These are phyloP conservation scores for Leishmania gerbilli DNA, from an alignment of 208 protist genomes.

Conservation along the genomic window DNA sequence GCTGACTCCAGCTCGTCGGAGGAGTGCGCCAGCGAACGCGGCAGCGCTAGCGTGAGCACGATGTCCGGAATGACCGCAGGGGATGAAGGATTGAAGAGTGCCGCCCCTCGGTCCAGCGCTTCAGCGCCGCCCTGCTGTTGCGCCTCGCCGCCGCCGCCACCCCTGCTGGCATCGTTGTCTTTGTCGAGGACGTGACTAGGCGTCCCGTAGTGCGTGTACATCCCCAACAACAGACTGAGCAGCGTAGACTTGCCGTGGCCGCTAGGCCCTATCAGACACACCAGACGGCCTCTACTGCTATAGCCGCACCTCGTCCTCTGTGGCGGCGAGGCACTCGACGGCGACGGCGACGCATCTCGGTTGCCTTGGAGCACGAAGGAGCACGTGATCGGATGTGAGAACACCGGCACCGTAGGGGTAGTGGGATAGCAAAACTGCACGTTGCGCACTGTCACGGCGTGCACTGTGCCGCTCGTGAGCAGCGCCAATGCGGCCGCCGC, in stretches of 20 bases:
- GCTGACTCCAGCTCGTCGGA: not conserved
- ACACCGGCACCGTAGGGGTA: slow-evolving; percentile 65
- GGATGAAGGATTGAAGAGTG: slow-evolving; percentile 2
- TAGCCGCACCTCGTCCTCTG: not conserved
- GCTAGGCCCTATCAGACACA: slow-evolving; percentile 63
- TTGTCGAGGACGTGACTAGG: not conserved
- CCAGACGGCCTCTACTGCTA: slow-evolving; percentile 42
- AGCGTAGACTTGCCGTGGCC: slow-evolving; percentile 82
- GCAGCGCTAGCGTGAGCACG: slow-evolving; percentile 23
- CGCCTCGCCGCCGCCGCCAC: not conserved
- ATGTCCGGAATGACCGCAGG: slow-evolving; percentile 3
- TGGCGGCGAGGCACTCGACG: slow-evolving; percentile 12
- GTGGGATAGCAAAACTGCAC: slow-evolving; percentile 73
- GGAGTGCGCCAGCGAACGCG: not conserved
- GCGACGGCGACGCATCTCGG: not conserved
- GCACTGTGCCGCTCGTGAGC: slow-evolving; percentile 23
- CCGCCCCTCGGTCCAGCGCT: not conserved
- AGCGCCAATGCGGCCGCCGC: slow-evolving; percentile 16
- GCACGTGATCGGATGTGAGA: slow-evolving; percentile 27
- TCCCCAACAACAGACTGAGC: slow-evolving; percentile 62
- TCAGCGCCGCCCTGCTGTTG: slow-evolving; percentile 1
- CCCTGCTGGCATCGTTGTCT: not conserved
- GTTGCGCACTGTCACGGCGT: slow-evolving; percentile 25
- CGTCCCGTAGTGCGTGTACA: slow-evolving; percentile 53
- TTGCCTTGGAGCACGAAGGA: slow-evolving; percentile 17